A percentile compares a stretch with the other conserved stretches of the same genome.
These are phyloP conservation scores for Cryptococcus sp. DNA, from an alignment of 1,284 basidiomycete genomes.

Conservation along the genomic window DNA sequence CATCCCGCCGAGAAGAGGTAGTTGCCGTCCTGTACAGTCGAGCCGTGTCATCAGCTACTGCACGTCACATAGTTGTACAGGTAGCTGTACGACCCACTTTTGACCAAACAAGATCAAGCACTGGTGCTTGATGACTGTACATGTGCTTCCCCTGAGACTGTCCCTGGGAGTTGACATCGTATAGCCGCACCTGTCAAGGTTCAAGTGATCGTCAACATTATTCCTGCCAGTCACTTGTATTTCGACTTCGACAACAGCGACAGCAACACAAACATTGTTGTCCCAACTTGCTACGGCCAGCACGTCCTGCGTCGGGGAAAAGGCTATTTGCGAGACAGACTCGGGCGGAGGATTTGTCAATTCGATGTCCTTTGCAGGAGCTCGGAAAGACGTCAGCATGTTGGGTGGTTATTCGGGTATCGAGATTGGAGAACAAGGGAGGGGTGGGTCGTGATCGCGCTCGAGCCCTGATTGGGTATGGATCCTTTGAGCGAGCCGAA, in stretches of 20 bases:
- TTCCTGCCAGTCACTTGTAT: neutral
- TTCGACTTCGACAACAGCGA: neutral
- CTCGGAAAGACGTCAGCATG: conserved; percentile 28
- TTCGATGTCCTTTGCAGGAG: conserved; percentile 66
- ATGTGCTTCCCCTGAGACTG: conserved; percentile 73
- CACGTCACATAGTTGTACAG: conserved; percentile 2
- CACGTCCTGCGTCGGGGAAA: conserved; percentile 66
- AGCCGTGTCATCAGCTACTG: neutral
- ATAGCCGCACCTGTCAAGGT: conserved; percentile 57
- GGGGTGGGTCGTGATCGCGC: neutral
- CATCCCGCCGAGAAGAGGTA: conserved; percentile 83
- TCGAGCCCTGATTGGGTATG: neutral
- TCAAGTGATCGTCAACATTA: too few species aligned
- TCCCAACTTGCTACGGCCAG: conserved; percentile 78
- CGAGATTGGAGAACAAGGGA: conserved; percentile 6
- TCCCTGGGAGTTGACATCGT: conserved; percentile 58
- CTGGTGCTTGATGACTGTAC: conserved; percentile 79
- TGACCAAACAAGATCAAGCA: conserved; percentile 80
- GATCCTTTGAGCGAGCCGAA: too few species aligned
- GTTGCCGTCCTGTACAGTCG: conserved; percentile 63
- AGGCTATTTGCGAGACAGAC: conserved; percentile 70
- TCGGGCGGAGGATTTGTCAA: conserved; percentile 70
- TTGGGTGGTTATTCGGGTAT: conserved; percentile 5
- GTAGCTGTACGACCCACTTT: conserved; percentile 53
- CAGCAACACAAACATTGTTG: conserved; percentile 60